Evolutionary conservation across 371 early-diverging fungal species (phyloP).

Genomic region (Blyttiomyces sp.): DNA sequence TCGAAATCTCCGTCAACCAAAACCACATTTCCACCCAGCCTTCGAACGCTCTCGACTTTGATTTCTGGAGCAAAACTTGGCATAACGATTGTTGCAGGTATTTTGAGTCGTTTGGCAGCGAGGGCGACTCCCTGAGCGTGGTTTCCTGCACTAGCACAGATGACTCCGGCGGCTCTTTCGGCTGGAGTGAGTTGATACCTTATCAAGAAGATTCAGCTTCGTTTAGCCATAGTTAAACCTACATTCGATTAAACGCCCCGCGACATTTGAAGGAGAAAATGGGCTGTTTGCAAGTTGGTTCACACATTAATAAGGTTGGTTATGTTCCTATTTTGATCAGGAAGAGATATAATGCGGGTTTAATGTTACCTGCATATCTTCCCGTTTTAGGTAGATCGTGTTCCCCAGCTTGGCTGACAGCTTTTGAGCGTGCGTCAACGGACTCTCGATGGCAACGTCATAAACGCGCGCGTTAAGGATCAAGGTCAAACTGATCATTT

Average conservation of each 20-base stretch:
- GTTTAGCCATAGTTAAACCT: no score
- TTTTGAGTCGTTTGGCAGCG: conserved; percentile 79
- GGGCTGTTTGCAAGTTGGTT: no score
- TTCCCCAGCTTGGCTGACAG: conserved; percentile 57
- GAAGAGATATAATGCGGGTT: background rate
- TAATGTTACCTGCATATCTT: conserved; percentile 64
- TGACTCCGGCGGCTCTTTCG: conserved; percentile 29
- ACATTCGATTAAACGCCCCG: conserved; percentile 90
- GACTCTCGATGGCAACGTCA: conserved; percentile 81
- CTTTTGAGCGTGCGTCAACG: conserved; percentile 77
- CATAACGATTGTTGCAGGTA: conserved; percentile 89
- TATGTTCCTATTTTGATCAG: no score
- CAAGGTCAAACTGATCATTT: conserved; percentile 16
- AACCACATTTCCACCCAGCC: conserved; percentile 86
- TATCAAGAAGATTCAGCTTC: no score
- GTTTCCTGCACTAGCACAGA: conserved; percentile 34
- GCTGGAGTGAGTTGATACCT: conserved; percentile 25
- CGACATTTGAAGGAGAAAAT: conserved; percentile 91
- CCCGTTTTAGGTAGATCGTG: conserved; percentile 82
- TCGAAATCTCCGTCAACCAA: conserved; percentile 87
- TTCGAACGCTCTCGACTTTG: conserved; percentile 80
- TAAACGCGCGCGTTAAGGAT: conserved; percentile 42
- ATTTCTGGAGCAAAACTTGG: conserved; percentile 67
- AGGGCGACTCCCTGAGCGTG: conserved; percentile 51
- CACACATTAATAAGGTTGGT: no score